Evolutionary conservation across 1,284 basidiomycete species (phyloP).

Genomic region (Pseudozyma sp.): DNA sequence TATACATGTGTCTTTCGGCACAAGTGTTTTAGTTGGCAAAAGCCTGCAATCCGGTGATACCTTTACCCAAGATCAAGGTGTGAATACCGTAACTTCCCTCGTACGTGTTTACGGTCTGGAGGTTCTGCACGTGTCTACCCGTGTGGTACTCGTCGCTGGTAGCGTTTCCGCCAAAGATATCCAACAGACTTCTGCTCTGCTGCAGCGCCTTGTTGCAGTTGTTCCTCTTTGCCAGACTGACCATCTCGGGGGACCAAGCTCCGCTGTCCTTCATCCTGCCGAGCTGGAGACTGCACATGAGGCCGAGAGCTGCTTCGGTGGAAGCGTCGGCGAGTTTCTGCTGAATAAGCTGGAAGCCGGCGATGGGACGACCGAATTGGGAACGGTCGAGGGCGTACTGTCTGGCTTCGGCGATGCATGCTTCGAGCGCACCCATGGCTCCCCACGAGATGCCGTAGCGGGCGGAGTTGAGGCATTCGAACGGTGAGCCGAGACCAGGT

Average conservation of each 20-base stretch:
- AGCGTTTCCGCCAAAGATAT: slow-evolving; percentile 75
- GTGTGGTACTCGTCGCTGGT: slow-evolving; percentile 68
- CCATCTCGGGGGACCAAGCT: slow-evolving; percentile 81
- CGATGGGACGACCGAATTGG: slow-evolving; percentile 89
- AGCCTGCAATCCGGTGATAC: slow-evolving; percentile 85
- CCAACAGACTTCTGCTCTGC: slow-evolving; percentile 67
- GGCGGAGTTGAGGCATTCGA: slow-evolving; percentile 65
- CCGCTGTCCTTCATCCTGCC: slow-evolving; percentile 88
- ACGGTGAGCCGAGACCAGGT: slow-evolving; percentile 62
- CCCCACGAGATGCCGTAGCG: slow-evolving; percentile 66
- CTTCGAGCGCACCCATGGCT: slow-evolving; percentile 77
- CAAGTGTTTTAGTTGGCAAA: slow-evolving; percentile 71
- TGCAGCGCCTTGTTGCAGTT: slow-evolving; percentile 87
- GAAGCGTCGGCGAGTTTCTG: slow-evolving; percentile 96
- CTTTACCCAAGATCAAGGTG: slow-evolving; percentile 85
- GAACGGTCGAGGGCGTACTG: slow-evolving; percentile 85
- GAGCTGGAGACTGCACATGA: slow-evolving; percentile 78
- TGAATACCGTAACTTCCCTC: slow-evolving; percentile 63
- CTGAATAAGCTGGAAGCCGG: slow-evolving; percentile 90
- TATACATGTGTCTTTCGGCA: no score
- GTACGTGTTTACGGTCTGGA: slow-evolving; percentile 64
- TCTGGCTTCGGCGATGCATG: slow-evolving; percentile 82
- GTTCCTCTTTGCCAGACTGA: slow-evolving; percentile 93
- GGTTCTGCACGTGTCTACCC: slow-evolving; percentile 56
- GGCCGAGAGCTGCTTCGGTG: slow-evolving; percentile 84